Percentiles rank a stretch among this genome's conserved stretches.
Evolutionary conservation across 1,139 yeast genomes (phyloP).

Genomic region (Hyphopichia buzzinii): DNA sequence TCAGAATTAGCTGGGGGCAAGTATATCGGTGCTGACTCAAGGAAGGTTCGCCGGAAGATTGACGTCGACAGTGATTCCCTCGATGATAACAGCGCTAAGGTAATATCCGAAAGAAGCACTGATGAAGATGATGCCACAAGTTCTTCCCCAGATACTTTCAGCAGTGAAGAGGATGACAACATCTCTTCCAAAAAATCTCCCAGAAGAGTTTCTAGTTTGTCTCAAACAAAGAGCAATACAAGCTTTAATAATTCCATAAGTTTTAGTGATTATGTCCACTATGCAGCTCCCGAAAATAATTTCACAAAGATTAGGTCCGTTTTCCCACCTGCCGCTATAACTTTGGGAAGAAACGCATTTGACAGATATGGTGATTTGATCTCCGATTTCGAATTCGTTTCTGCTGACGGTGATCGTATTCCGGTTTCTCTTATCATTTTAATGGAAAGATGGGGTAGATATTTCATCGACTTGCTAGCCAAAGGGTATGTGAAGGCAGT

Average conservation of each 20-base stretch:
- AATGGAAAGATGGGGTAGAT: constrained; percentile 73
- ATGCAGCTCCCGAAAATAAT: constrained; percentile 68
- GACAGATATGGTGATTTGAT: constrained; percentile 63
- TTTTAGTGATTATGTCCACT: constrained; percentile 72
- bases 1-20: constrained; percentile 38
- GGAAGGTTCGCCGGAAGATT: not conserved
- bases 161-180: constrained; percentile 11
- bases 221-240: constrained; percentile 10
- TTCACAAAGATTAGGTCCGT: constrained; percentile 66
- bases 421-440: constrained; percentile 60
- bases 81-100: not conserved
- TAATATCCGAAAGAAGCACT: constrained; percentile 5
- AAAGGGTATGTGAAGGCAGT: constrained; percentile 63
- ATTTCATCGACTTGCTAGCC: constrained; percentile 58
- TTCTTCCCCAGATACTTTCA: constrained; percentile 10
- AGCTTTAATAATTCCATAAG: constrained; percentile 22
- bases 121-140: constrained; percentile 19
- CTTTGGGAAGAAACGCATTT: constrained; percentile 71
- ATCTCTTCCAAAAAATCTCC: constrained; percentile 5
- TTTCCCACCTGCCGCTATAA: constrained; percentile 73
- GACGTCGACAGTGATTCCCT: not conserved
- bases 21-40: constrained; percentile 7
- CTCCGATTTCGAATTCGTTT: constrained; percentile 69
- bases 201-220: constrained; percentile 17
- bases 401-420: constrained; percentile 63